These are phyloP conservation scores for Blastosporella zonata DNA, from an alignment of 1,284 basidiomycete genomes.

Conservation along the genomic window DNA sequence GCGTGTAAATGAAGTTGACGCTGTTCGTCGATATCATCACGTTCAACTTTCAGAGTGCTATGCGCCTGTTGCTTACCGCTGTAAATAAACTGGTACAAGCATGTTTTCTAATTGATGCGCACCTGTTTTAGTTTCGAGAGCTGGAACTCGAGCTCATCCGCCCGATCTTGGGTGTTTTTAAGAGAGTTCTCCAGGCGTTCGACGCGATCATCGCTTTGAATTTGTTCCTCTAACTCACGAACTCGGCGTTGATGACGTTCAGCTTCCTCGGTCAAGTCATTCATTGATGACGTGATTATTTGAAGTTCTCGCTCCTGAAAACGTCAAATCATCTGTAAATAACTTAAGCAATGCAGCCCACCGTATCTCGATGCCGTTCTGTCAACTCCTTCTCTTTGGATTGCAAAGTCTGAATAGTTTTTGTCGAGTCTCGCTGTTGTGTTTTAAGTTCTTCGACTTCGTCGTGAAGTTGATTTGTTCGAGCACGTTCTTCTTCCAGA, in stretches of 20 bases:
- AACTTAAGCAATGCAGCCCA: conserved; percentile 21
- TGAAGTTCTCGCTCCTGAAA: conserved; percentile 71
- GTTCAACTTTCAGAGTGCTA: conserved; percentile 54
- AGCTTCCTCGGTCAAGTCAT: conserved; percentile 51
- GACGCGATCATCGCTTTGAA: conserved; percentile 75
- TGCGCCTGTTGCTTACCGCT: conserved; percentile 44
- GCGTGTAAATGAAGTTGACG: conserved; percentile 38
- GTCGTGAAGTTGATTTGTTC: conserved; percentile 37
- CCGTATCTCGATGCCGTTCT: conserved; percentile 64
- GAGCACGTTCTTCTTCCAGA: conserved; percentile 43
- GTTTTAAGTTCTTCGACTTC: conserved; percentile 40
- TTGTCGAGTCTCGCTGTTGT: conserved; percentile 31
- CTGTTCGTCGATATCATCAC: conserved; percentile 50
- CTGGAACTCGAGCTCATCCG: conserved; percentile 78
- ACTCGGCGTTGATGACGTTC: conserved; percentile 54
- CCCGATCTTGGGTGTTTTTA: conserved; percentile 74
- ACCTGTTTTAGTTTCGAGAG: conserved; percentile 76
- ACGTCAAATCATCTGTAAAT: conserved; percentile 2
- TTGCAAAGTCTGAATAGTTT: conserved; percentile 41
- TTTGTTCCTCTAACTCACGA: conserved; percentile 74
- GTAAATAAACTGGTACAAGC: neutral
- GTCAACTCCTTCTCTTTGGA: conserved; percentile 51
- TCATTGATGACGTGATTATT: conserved; percentile 48
- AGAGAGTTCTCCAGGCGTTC: conserved; percentile 68
- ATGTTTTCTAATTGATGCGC: conserved; percentile 12